Evolutionary conservation across 495 filamentous ascomycete genomes (phyloP).

Genomic region (Tuber indicum): DNA sequence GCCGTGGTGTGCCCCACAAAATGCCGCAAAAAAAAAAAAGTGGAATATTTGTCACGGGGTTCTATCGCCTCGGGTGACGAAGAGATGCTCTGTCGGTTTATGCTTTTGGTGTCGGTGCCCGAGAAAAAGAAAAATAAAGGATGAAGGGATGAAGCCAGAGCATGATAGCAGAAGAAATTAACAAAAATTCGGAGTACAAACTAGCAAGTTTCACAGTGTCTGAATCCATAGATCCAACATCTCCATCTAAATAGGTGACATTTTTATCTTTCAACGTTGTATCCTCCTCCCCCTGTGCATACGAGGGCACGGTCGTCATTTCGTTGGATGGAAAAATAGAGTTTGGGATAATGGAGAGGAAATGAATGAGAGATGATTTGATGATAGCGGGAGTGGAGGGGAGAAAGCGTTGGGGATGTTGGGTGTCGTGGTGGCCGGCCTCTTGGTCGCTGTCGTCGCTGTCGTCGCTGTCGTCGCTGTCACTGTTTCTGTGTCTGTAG

Average conservation of each 20-base stretch:
- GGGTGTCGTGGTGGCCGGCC: neutral
- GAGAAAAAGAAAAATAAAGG: slow-evolving; percentile 1
- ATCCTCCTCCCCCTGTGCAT: neutral
- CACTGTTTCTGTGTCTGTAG: neutral
- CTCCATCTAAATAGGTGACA: slow-evolving; percentile 3
- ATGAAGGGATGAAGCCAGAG: neutral
- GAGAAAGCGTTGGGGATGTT: neutral
- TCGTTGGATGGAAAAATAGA: neutral
- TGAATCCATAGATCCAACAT: slow-evolving; percentile 23
- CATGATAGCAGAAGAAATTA: neutral
- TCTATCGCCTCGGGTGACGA: neutral
- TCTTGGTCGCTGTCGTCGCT: neutral
- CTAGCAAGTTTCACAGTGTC: slow-evolving; percentile 41
- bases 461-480: neutral
- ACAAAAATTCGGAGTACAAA: slow-evolving; percentile 12
- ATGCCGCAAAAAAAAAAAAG: neutral
- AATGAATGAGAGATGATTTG: neutral
- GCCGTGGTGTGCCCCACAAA: neutral
- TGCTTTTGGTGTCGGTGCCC: slow-evolving; percentile 15
- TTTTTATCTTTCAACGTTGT: neutral
- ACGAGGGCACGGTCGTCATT: neutral
- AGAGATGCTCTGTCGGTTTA: neutral
- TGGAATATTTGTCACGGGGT: neutral
- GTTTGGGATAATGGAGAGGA: neutral
- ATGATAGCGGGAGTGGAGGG: neutral